Base-by-base conservation (phyloP, 2,329 filamentous ascomycete species). In the Stachybotrys chlorohalonatus region DNA sequence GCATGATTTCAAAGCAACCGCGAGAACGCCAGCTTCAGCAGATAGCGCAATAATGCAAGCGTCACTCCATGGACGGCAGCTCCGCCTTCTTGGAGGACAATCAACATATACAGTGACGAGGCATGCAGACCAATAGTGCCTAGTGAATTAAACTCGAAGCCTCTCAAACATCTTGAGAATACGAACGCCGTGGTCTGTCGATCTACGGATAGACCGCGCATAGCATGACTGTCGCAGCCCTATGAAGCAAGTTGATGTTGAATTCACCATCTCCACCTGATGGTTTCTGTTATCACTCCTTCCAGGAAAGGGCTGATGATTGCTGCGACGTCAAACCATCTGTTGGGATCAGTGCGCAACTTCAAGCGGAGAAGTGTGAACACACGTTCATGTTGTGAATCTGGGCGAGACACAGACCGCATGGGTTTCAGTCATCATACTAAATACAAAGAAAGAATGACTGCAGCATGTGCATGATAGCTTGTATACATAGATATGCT, bases 51-150 rank as follows among this genome's bases (percentile, higher is more conserved):
- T 45, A 13, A 45, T n/a, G 11, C 8, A 7, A 16, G 3, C 50
- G 7, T 36, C 13, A 16, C 45, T 16, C 50, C 50, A 42, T 9
- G 32, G 11, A 36, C 32, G 4, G 5, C 5, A 3, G 36, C n/a
- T 13, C 50, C 50, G 11, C 50, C 50, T 73, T 73, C 77, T 54
- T 77, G 73, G 11, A 78, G 64, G 7, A 75, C 75, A 8, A 78
- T 60, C 1, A 77, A 57, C 7, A 77, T 68, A 56, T 73, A 77
- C 46, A 76, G 62, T 32, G 61, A 55, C 16, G 55, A 58, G 2
- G 59, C 56, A 16, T 64, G 52, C 51, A 65, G 60, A 24, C 56
- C 47, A 4, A 59, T n/a, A n/a, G 56, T 60, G 9, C 63, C 63
- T 5, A 60, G 45, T 7, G 55, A 54, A 49, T 65, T 62, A 13